Evolutionary conservation across 2,329 filamentous ascomycete species (phyloP).

Genomic region (Hansfordia pulvinata): DNA sequence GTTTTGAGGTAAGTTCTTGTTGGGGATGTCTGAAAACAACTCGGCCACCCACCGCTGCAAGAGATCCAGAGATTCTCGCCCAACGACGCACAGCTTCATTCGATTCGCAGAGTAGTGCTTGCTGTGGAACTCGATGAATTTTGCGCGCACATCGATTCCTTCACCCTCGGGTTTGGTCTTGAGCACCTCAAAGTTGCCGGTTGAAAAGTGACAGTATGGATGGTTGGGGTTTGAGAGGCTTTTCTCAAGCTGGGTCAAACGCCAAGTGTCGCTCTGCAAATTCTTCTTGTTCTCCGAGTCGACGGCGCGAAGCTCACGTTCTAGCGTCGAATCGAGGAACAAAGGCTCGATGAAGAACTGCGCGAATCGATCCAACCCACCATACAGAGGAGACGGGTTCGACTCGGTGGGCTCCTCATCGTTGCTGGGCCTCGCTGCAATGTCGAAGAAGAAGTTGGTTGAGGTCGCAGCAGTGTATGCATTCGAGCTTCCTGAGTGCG

Average conservation of each 20-base stretch:
- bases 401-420: slow-evolving; percentile 38
- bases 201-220: slow-evolving; percentile 84
- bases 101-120: slow-evolving; percentile 85
- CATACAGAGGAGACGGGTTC: slow-evolving; percentile 53
- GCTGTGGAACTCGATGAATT: slow-evolving; percentile 85
- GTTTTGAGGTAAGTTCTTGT: slow-evolving; percentile 61
- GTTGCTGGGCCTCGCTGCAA: slow-evolving; percentile 65
- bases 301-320: slow-evolving; percentile 77
- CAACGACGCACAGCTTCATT: slow-evolving; percentile 84
- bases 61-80: slow-evolving; percentile 68
- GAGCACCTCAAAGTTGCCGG: slow-evolving; percentile 74
- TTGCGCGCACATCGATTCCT: slow-evolving; percentile 74
- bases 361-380: slow-evolving; percentile 79
- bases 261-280: slow-evolving; percentile 79
- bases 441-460: slow-evolving; percentile 96
- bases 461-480: slow-evolving; percentile 88
- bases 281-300: slow-evolving; percentile 99
- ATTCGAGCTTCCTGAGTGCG: slow-evolving; percentile 85
- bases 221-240: slow-evolving; percentile 77
- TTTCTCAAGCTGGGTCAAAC: slow-evolving; percentile 78
- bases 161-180: slow-evolving; percentile 68
- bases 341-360: slow-evolving; percentile 88
- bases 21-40: slow-evolving; percentile 66
- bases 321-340: slow-evolving; percentile 72
- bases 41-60: slow-evolving; percentile 75